phyloP scores from a whole-genome alignment of 148 eudicot species.

The Cornus kousa region DNA sequence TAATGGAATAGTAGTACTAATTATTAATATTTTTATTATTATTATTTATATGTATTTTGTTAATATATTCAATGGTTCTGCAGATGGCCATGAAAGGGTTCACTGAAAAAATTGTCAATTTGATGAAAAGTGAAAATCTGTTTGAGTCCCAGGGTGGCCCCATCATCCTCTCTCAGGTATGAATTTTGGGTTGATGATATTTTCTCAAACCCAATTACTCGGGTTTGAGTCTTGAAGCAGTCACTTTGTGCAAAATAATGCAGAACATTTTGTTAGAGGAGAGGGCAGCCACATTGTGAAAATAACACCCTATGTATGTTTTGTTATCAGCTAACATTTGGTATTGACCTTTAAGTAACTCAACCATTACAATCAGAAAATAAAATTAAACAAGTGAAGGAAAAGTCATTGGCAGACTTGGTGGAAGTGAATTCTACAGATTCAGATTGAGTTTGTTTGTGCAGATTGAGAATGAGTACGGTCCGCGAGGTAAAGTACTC shows the following conservation, averaged over 20 bases:
- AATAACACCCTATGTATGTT: too few relatives aligned
- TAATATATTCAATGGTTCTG: conserved; percentile 1
- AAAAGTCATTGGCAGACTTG: too few relatives aligned
- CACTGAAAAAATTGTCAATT: conserved; percentile 67
- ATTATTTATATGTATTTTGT: background rate
- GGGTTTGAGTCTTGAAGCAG: too few relatives aligned
- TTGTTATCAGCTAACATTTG: too few relatives aligned
- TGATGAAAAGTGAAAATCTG: conserved; percentile 72
- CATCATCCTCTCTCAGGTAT: conserved; percentile 86
- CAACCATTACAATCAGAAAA: too few relatives aligned
- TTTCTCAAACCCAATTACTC: too few relatives aligned
- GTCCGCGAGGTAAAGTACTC: conserved; percentile 45
- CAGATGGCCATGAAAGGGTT: conserved; percentile 83
- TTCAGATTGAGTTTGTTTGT: background rate
- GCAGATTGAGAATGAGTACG: conserved; percentile 48
- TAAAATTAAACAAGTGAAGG: too few relatives aligned
- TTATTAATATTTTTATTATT: background rate
- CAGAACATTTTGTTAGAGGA: too few relatives aligned
- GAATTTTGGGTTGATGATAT: background rate
- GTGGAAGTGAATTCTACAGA: too few relatives aligned
- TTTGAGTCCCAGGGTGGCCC: conserved; percentile 94
- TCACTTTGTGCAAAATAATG: too few relatives aligned
- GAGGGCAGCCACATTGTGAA: too few relatives aligned
- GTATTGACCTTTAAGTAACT: too few relatives aligned
- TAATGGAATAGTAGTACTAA: background rate